A percentile compares a stretch with the other conserved stretches of the same genome.
Evolutionary conservation across 805 yeast species (phyloP).

Genomic region (Cyberlindnera bimundalis): DNA sequence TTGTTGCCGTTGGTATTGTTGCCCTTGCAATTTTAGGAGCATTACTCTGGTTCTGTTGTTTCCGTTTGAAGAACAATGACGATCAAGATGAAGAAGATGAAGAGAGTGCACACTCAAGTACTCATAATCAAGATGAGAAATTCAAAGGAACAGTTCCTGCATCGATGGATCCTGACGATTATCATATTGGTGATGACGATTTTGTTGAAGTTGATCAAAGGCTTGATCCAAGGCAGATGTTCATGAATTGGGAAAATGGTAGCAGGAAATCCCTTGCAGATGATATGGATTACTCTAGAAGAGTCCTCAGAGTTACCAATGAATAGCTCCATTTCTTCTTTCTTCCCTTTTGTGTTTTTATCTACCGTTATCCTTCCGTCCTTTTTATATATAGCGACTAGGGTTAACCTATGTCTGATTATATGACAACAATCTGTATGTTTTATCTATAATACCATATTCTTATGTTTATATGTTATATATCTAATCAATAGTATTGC

Average conservation of each 20-base stretch:
- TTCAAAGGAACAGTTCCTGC: slow-evolving; percentile 1
- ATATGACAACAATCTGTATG: too few relatives aligned
- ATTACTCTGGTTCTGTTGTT: slow-evolving; percentile 42
- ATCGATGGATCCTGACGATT: slow-evolving; percentile 5
- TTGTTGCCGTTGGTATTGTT: slow-evolving; percentile 70
- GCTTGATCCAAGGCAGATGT: slow-evolving; percentile 53
- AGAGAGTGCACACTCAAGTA: slow-evolving; percentile 10
- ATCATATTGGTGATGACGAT: slow-evolving; percentile 12
- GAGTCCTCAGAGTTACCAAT: slow-evolving; percentile 54
- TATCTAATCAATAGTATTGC: too few relatives aligned
- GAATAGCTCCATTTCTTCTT: slow-evolving; percentile 4
- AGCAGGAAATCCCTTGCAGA: slow-evolving; percentile 49
- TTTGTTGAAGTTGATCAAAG: slow-evolving; percentile 52
- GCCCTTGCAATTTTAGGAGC: slow-evolving; percentile 42
- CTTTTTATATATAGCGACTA: too few relatives aligned
- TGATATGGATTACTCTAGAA: slow-evolving; percentile 53
- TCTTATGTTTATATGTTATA: too few relatives aligned
- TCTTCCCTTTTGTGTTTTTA: not conserved
- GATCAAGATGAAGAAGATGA: slow-evolving; percentile 17
- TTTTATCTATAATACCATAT: too few relatives aligned
- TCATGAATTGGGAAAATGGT: slow-evolving; percentile 44
- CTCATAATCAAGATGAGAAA: slow-evolving; percentile 17
- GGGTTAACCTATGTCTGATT: too few relatives aligned
- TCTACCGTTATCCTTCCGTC: too few relatives aligned
- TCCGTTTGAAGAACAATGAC: slow-evolving; percentile 20